phyloP scores from a whole-genome alignment of 139 green algal species.

The Chlamydomonas schloesseri region DNA sequence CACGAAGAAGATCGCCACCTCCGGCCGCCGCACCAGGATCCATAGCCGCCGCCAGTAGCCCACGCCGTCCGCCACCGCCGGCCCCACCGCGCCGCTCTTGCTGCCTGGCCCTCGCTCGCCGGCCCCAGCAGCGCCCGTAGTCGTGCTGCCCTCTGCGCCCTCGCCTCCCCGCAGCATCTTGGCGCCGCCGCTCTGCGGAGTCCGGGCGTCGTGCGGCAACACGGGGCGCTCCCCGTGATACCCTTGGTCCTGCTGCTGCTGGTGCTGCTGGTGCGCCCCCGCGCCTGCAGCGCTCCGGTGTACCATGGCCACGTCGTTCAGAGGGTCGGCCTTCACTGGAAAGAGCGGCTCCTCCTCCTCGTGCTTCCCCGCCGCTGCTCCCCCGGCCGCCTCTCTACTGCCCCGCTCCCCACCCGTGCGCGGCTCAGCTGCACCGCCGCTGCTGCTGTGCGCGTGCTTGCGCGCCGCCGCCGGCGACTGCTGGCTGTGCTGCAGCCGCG shows the following conservation, averaged over 20 bases:
- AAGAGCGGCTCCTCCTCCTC: neutral
- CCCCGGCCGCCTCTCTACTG: no score
- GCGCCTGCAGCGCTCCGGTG: no score
- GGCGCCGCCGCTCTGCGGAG: neutral
- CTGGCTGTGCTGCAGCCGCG: conserved; percentile 3
- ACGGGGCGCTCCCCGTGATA: no score
- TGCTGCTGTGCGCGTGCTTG: no score
- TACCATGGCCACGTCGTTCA: neutral
- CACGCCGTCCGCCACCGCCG: neutral
- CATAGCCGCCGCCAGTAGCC: neutral
- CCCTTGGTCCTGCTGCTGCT: neutral
- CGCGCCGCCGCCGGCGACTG: no score
- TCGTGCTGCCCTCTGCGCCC: no score
- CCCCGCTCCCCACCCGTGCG: no score
- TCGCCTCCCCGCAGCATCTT: no score
- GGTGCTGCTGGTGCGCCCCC: neutral
- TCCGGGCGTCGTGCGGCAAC: no score
- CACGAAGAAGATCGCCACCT: conserved; percentile 29
- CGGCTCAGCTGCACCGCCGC: no score
- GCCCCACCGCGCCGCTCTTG: neutral
- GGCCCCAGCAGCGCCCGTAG: no score
- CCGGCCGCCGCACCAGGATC: neutral
- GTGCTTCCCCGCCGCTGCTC: neutral
- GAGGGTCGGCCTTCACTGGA: neutral
- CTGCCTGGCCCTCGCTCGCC: no score